Evolutionary conservation across 2,329 filamentous ascomycete genomes (phyloP), one percentile per base, ranked within the genome.

Genomic region (Diaporthe sp.): DNA sequence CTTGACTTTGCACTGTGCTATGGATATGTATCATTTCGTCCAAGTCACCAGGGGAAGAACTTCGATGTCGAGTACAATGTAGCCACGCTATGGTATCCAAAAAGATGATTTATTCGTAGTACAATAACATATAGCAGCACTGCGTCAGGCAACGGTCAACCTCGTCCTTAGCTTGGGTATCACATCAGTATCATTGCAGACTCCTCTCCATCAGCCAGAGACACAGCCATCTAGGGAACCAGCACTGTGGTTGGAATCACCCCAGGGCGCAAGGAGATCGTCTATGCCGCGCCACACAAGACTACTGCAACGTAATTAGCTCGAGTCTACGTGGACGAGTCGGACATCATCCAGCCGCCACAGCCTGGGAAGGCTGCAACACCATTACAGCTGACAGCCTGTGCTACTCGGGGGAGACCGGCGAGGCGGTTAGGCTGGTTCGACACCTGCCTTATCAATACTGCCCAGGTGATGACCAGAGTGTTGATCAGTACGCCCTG

Each of bases 241-340:
- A 62, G 34, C n/a, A 44, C 3, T 4, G 28, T 58, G 55, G 55
- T 37, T 22, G 31, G 3, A 58, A 58, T 5, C 37, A 39, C 3
- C 5, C 9, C 1, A 13, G 9, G 34, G 31, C 55, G 4, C 1
- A 17, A 8, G 4, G 31, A 37, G 13, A 5, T 39, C 22, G 28
- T 8, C 13, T 10, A 28, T 12, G 1, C 15, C n/a, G 25, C 39
- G 28, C 60, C n/a, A 31, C n/a, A 62, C 60, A 12, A 44, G 15
- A 22, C 37, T 62, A 31, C 60, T 44, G 60, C 39, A 28, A 15
- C 25, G n/a, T 31, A 19, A 3, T 4, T 31, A 10, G 15, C 60
- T 8, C 34, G 19, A 15, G 15, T 62, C 2, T 28, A 62, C 60
- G 60, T 62, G 60, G 60, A 62, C 60, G n/a, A 62, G 60, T 44